These are phyloP conservation scores for Magnolia kwangsiensis DNA, from an alignment of 164 flowering plant species.

Conservation along the genomic window DNA sequence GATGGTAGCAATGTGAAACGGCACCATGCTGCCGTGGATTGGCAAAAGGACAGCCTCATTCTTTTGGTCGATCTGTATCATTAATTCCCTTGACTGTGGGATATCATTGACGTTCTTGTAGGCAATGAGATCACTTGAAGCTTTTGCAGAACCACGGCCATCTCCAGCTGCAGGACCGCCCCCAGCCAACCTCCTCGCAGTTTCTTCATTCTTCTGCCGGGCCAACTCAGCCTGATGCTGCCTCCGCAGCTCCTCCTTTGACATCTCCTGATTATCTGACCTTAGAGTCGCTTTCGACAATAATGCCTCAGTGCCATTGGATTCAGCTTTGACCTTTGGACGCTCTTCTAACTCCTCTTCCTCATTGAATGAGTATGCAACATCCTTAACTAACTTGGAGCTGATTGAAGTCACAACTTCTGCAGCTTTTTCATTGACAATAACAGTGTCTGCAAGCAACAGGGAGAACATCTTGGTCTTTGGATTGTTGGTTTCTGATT, in stretches of 20 bases:
- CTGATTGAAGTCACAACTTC: slow-evolving; percentile 50
- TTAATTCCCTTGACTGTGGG: slow-evolving; percentile 53
- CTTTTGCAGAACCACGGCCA: slow-evolving; percentile 20
- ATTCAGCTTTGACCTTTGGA: slow-evolving; percentile 31
- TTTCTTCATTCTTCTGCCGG: slow-evolving; percentile 80
- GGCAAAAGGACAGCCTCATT: slow-evolving; percentile 74
- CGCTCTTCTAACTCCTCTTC: slow-evolving; percentile 57
- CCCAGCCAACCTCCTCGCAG: slow-evolving; percentile 73
- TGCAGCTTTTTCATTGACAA: slow-evolving; percentile 34
- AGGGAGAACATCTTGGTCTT: slow-evolving; percentile 49
- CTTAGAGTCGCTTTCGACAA: slow-evolving; percentile 58
- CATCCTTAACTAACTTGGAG: slow-evolving; percentile 62
- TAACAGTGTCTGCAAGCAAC: slow-evolving; percentile 72
- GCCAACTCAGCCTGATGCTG: slow-evolving; percentile 87
- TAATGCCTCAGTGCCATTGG: slow-evolving; percentile 22
- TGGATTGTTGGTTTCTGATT: slow-evolving; percentile 36
- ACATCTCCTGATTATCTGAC: slow-evolving; percentile 62
- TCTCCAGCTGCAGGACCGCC: slow-evolving; percentile 40
- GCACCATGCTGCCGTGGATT: slow-evolving; percentile 70
- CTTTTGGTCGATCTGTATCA: slow-evolving; percentile 77
- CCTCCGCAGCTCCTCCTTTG: slow-evolving; percentile 70
- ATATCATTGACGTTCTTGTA: slow-evolving; percentile 65
- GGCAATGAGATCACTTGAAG: slow-evolving; percentile 51
- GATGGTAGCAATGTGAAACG: slow-evolving; percentile 70
- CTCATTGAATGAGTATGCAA: slow-evolving; percentile 74